Evolutionary conservation across 176 grass and related monocot species (phyloP).

Genomic region (Lolium rigidum): DNA sequence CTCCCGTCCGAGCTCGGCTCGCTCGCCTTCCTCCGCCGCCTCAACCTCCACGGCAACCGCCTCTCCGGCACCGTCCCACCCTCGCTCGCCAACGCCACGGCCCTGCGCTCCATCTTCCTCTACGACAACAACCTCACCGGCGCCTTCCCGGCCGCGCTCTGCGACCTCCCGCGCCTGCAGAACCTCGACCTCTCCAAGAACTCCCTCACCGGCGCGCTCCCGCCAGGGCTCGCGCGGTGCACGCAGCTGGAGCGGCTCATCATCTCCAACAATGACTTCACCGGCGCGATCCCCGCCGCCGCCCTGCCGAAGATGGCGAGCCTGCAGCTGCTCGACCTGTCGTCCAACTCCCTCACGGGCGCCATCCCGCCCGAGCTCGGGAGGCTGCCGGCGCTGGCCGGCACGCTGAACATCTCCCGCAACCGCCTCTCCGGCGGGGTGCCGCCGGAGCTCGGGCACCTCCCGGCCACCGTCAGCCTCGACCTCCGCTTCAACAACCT

Average conservation of each 20-base stretch:
- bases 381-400: conserved; percentile 57
- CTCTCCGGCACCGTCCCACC: conserved; percentile 51
- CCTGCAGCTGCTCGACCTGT: conserved; percentile 82
- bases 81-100: conserved; percentile 64
- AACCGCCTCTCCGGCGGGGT: conserved; percentile 70
- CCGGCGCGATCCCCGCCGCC: conserved; percentile 46
- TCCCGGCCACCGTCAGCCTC: conserved; percentile 75
- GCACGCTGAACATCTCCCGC: conserved; percentile 72
- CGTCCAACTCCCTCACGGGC: conserved; percentile 63
- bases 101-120: conserved; percentile 78
- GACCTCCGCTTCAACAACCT: conserved; percentile 90
- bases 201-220: conserved; percentile 51
- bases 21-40: conserved; percentile 65
- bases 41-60: conserved; percentile 85
- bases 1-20: conserved; percentile 64
- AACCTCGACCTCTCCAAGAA: conserved; percentile 84
- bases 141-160: conserved; percentile 50
- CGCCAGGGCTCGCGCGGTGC: conserved; percentile 49
- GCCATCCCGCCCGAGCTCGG: conserved; percentile 67
- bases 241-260: conserved; percentile 64
- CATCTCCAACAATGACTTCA: conserved; percentile 45
- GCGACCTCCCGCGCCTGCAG: conserved; percentile 63
- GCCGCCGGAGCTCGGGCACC: conserved; percentile 56
- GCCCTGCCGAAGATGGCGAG: conserved; percentile 59
- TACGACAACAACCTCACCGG: conserved; percentile 75